Conservation (phyloP, 2,329 filamentous ascomycete species). For the Dryadomyces quercus-mongolicae region DNA sequence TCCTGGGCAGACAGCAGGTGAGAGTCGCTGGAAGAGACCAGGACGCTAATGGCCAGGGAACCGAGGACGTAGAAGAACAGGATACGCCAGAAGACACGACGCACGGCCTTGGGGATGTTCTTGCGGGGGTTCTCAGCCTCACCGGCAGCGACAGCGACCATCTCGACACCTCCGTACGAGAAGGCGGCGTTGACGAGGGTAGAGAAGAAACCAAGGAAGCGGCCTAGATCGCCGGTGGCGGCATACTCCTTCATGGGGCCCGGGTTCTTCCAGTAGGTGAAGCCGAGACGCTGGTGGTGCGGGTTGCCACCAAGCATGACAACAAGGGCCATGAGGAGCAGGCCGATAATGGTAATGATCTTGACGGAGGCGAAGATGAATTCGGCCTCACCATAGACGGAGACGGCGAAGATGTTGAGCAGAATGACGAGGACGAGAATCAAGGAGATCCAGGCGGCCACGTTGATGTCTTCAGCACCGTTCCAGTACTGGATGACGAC, state of each 20-base stretch:
- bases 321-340: slow-evolving; percentile 45
- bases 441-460: slow-evolving; percentile 33
- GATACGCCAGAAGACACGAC: slow-evolving; percentile 49
- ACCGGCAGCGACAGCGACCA: slow-evolving; percentile 48
- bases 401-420: slow-evolving; percentile 39
- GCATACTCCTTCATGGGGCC: slow-evolving; percentile 21
- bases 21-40: slow-evolving; percentile 51
- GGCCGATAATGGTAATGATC: slow-evolving; percentile 44
- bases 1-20: slow-evolving; percentile 37
- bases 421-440: slow-evolving; percentile 32
- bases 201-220: slow-evolving; percentile 14
- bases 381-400: slow-evolving; percentile 40
- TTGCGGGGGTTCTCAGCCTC: slow-evolving; percentile 54
- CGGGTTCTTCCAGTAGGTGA: slow-evolving; percentile 34
- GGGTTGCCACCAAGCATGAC: slow-evolving; percentile 46
- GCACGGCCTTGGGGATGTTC: slow-evolving; percentile 51
- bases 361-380: slow-evolving; percentile 30
- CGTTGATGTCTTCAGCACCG: slow-evolving; percentile 15
- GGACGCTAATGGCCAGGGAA: slow-evolving; percentile 47
- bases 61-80: slow-evolving; percentile 52
- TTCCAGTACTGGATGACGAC: slow-evolving; percentile 34
- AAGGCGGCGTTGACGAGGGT: slow-evolving; percentile 21
- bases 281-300: slow-evolving; percentile 35
- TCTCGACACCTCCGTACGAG: slow-evolving; percentile 38
- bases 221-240: slow-evolving; percentile 29